Evolutionary conservation across 2,329 filamentous ascomycete genomes (phyloP).

Genomic region (Arthrinium phaeospermum): DNA sequence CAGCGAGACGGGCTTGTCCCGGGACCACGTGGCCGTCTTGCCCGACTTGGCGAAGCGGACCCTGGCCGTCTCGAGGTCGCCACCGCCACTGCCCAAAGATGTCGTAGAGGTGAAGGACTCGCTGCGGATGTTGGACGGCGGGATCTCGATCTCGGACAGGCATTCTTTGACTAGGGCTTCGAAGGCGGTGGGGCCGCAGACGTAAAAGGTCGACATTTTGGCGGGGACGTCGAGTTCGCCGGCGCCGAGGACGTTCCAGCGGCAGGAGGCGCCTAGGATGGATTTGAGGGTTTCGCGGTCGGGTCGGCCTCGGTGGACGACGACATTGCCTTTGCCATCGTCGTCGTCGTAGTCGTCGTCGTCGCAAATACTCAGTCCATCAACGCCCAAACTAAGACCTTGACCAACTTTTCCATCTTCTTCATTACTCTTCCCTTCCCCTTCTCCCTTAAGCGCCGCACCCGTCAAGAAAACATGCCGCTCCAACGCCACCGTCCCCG

Average conservation of each 20-base stretch:
- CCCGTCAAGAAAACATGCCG: constrained; percentile 31
- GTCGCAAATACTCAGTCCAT: neutral
- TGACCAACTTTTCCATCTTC: too few species aligned
- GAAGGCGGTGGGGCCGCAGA: constrained; percentile 31
- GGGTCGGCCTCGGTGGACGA: constrained; percentile 26
- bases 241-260: constrained; percentile 27
- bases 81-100: constrained; percentile 18
- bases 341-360: neutral
- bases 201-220: constrained; percentile 26
- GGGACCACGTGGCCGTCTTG: constrained; percentile 27
- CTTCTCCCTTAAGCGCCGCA: neutral
- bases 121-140: constrained; percentile 28
- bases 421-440: neutral
- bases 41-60: constrained; percentile 23
- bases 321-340: constrained; percentile 26
- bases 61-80: constrained; percentile 25
- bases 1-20: constrained; percentile 28
- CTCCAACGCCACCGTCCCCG: constrained; percentile 23
- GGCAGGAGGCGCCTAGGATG: constrained; percentile 27
- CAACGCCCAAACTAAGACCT: neutral
- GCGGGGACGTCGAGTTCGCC: constrained; percentile 25
- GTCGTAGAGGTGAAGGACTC: constrained; percentile 22
- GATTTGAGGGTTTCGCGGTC: constrained; percentile 23
- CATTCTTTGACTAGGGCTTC: constrained; percentile 24
- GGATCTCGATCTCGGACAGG: constrained; percentile 23